Base-by-base conservation (phyloP, 1,284 basidiomycete species). In the Ceratobasidium sp. region DNA sequence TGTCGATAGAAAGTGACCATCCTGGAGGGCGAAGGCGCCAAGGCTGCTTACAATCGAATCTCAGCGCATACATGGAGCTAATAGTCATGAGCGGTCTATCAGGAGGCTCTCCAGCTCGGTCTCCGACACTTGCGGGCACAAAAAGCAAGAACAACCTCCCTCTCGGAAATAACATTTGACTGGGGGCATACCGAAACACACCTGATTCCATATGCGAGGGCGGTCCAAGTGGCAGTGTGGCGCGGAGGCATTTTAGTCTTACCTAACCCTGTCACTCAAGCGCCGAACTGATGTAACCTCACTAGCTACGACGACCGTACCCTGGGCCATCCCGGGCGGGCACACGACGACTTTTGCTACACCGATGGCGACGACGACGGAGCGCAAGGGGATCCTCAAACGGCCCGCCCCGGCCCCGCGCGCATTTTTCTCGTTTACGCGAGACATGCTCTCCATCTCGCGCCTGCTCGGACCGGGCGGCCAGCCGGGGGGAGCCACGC, bases 331-430 rank as follows among this genome's bases (percentile, higher is more conserved):
- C 61, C 61, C 61, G 42, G 61, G 61, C 40, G 7, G 10, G 58
- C 58, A 60, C 26, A 60, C 58, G 39, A 64, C 61, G 42, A 51
- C 49, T 51, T n/a, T 51, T 20, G 49, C 33, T 33, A 51, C 49
- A n/a, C 20, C 20, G 23, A 64, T 64, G 61, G 61, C 61, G 39
- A 75, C 49, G 73, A 91, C 90, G 26, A 90, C 90, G 9, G 92
- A 92, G 15, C 93, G 92, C 60, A 93, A 92, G 85, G 92, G 91
- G 7, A 95, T 95, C 78, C 87, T 95, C 72, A 95, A 94, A 83
- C 89, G 89, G n/a, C 92, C 93, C 28, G 90, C 92, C 40, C 92
- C 91, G 9, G 85, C 89, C 3, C 92, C 91, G 80, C 89, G 89
- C 33, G 90, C 91, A 13, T 89, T 95, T 79, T 90, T 95, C 83